These are phyloP conservation scores for Vitrella brassicaformis DNA, from an alignment of 73 alveolate genomes.

Conservation along the genomic window DNA sequence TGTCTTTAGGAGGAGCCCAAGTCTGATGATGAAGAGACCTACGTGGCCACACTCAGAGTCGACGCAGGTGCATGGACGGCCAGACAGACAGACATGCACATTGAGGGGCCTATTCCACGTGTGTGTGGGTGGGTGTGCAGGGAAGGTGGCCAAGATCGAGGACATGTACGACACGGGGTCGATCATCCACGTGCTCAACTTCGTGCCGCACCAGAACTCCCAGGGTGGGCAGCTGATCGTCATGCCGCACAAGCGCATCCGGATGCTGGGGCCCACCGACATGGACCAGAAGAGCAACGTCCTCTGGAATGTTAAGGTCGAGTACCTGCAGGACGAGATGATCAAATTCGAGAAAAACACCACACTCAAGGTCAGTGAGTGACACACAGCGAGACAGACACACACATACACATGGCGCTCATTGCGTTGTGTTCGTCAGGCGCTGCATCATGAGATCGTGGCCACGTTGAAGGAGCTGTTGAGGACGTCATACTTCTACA, in stretches of 20 bases:
- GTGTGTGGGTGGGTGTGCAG: too few species aligned
- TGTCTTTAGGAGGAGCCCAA: background rate
- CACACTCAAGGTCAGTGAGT: too few species aligned
- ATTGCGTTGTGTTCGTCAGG: too few species aligned
- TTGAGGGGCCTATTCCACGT: too few species aligned
- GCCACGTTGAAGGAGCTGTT: constrained; percentile 34
- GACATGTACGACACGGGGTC: constrained; percentile 10
- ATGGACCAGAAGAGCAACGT: too few species aligned
- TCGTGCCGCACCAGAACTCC: constrained; percentile 2
- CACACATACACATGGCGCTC: too few species aligned
- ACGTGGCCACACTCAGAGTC: background rate
- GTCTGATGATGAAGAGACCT: background rate
- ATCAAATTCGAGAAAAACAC: too few species aligned
- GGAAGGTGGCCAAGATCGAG: background rate
- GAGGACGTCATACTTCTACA: constrained; percentile 12
- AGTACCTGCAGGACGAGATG: too few species aligned
- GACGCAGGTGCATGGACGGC: background rate
- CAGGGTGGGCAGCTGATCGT: constrained; percentile 12
- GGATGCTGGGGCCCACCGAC: too few species aligned
- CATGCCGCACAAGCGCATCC: constrained; percentile 14
- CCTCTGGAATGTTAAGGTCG: too few species aligned
- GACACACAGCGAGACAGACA: too few species aligned
- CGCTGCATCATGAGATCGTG: constrained; percentile 26
- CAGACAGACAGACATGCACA: too few species aligned
- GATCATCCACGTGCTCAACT: constrained; percentile 4